These are phyloP conservation scores for Saccharomycopsis amapae DNA, from an alignment of 805 yeast genomes.

Conservation along the genomic window DNA sequence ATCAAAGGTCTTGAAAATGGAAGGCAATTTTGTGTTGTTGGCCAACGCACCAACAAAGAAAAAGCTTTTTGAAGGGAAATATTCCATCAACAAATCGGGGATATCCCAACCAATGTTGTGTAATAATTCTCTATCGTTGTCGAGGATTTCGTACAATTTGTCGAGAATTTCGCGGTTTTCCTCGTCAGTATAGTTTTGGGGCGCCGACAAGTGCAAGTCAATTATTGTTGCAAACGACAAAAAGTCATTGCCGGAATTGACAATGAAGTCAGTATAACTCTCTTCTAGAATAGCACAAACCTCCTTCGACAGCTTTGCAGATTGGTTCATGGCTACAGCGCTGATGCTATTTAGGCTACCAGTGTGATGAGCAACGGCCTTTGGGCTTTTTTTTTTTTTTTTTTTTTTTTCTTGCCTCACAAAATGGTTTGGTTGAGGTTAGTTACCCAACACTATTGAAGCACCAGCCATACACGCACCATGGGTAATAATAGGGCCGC, in stretches of 20 bases:
- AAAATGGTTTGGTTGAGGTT: no score
- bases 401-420: no score
- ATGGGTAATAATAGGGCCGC: no score
- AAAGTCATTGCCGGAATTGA: conserved; percentile 43
- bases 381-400: no score
- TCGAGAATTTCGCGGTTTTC: conserved; percentile 49
- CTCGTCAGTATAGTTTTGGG: conserved; percentile 33
- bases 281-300: conserved; percentile 7
- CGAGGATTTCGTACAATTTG: conserved; percentile 38
- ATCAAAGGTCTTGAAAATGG: conserved; percentile 47
- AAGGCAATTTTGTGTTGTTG: conserved; percentile 27
- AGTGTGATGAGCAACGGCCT: no score
- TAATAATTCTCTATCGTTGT: conserved; percentile 41
- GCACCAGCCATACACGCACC: no score
- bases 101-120: conserved; percentile 86
- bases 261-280: conserved; percentile 17
- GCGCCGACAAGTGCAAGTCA: conserved; percentile 52
- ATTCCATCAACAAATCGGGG: conserved; percentile 59
- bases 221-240: conserved; percentile 66
- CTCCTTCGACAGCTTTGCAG: no score
- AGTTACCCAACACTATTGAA: no score
- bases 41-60: conserved; percentile 27
- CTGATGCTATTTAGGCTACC: no score
- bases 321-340: no score
- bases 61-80: conserved; percentile 36